Evolutionary conservation across 306 rosid species (phyloP).

Genomic region (Ormosia emarginata): DNA sequence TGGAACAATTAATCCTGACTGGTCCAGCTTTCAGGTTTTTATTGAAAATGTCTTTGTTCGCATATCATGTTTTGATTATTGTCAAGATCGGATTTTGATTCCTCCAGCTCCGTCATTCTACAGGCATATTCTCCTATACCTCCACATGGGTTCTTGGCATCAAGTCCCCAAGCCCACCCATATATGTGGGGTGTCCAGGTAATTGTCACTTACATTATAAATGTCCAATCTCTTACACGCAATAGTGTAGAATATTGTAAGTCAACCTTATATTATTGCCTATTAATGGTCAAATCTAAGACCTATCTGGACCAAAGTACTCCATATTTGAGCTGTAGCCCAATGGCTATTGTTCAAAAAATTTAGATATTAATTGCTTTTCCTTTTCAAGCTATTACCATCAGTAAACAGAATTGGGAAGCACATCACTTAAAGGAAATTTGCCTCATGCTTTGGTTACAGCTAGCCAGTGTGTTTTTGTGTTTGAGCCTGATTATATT

Average conservation of each 20-base stretch:
- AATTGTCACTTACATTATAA: background rate
- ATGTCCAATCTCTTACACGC: background rate
- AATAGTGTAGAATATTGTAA: background rate
- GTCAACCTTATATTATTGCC: background rate
- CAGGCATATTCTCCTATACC: conserved; percentile 97
- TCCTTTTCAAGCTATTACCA: background rate
- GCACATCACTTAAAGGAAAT: background rate
- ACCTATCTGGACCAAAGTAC: background rate
- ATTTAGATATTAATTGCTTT: background rate
- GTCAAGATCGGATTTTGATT: conserved; percentile 32
- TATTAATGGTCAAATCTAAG: background rate
- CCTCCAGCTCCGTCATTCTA: background rate
- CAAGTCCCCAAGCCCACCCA: conserved; percentile 94
- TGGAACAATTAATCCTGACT: conserved; percentile 82
- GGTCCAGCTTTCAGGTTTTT: conserved; percentile 93
- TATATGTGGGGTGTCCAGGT: conserved; percentile 99
- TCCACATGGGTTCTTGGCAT: conserved; percentile 89
- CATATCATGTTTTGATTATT: conserved; percentile 17
- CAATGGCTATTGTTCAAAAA: background rate
- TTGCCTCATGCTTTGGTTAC: background rate
- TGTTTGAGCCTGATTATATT: background rate
- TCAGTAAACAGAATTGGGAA: background rate
- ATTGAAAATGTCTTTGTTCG: conserved; percentile 16
- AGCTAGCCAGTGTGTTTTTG: background rate
- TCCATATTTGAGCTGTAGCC: background rate